A percentile compares a stretch with the other conserved stretches of the same genome.
These are phyloP conservation scores for Leccinum imitatum DNA, from an alignment of 768 basidiomycete species.

Conservation along the genomic window DNA sequence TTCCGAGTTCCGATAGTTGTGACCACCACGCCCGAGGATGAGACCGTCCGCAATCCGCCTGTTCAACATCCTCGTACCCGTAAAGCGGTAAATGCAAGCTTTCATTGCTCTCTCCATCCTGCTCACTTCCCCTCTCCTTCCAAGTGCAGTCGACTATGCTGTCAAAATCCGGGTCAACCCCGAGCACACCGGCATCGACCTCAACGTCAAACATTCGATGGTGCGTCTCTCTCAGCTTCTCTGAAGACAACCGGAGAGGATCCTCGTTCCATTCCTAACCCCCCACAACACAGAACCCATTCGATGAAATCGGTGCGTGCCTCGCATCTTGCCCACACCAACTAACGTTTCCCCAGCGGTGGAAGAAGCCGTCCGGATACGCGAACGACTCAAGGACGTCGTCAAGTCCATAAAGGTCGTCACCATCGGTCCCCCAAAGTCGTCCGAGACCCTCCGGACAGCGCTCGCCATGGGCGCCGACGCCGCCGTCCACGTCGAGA, in stretches of 20 bases:
- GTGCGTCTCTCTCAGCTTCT: slow-evolving; percentile 42
- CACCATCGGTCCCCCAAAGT: slow-evolving; percentile 92
- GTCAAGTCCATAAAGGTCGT: slow-evolving; percentile 89
- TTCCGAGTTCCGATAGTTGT: slow-evolving; percentile 14
- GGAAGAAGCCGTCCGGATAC: slow-evolving; percentile 95
- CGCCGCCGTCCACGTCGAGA: slow-evolving; percentile 85
- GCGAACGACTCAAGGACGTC: slow-evolving; percentile 72
- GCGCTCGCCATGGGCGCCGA: slow-evolving; percentile 99
- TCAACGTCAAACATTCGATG: slow-evolving; percentile 99
- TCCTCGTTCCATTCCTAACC: background rate
- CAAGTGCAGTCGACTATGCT: slow-evolving; percentile 91
- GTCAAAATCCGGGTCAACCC: slow-evolving; percentile 98
- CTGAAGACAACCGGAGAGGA: background rate
- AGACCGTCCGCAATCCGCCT: slow-evolving; percentile 68
- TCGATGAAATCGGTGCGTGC: slow-evolving; percentile 91
- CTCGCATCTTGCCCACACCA: background rate
- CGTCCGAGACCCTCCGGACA: slow-evolving; percentile 87
- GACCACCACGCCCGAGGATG: slow-evolving; percentile 46
- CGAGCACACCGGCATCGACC: slow-evolving; percentile 92
- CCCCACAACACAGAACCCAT: slow-evolving; percentile 72
- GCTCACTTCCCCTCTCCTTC: background rate
- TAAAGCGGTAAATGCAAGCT: slow-evolving; percentile 67
- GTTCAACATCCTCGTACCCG: slow-evolving; percentile 90
- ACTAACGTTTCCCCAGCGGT: slow-evolving; percentile 57
- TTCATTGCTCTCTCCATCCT: background rate